A percentile compares a stretch with the other conserved stretches of the same genome.
Conservation (phyloP, 2,329 filamentous ascomycete genomes). For the Bisporella sp. region DNA sequence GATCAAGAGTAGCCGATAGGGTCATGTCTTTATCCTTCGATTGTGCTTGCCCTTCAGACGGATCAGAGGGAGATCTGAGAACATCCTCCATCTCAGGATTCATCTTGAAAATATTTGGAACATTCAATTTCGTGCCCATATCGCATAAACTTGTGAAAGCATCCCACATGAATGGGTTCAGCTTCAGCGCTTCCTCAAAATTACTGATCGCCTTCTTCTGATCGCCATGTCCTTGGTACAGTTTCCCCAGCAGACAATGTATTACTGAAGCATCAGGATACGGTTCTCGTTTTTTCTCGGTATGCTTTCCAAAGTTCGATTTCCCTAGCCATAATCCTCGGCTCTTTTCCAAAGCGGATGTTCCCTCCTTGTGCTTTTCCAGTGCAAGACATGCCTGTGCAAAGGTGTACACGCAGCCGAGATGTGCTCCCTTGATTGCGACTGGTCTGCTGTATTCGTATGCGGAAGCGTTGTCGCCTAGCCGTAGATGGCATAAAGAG, state of each 20-base stretch:
- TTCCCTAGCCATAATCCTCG: conserved; percentile 68
- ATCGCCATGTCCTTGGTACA: conserved; percentile 75
- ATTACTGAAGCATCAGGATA: conserved; percentile 78
- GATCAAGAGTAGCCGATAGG: conserved; percentile 13
- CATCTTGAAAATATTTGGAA: conserved; percentile 80
- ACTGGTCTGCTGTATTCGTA: conserved; percentile 73
- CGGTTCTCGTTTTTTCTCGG: conserved; percentile 64
- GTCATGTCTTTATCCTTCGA: conserved; percentile 14
- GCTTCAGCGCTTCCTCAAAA: conserved; percentile 82
- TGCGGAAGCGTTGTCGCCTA: conserved; percentile 77
- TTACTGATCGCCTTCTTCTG: conserved; percentile 77
- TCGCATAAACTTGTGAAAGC: conserved; percentile 86
- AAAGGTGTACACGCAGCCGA: conserved; percentile 87
- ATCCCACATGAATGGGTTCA: conserved; percentile 98
- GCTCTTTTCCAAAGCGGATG: conserved; percentile 75
- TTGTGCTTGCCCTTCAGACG: conserved; percentile 17
- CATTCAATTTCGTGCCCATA: conserved; percentile 72
- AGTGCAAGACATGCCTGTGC: conserved; percentile 81
- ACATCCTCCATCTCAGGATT: conserved; percentile 54
- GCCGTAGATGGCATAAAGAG: conserved; percentile 75
- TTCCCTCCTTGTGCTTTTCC: conserved; percentile 73
- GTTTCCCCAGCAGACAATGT: conserved; percentile 77
- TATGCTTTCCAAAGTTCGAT: conserved; percentile 77
- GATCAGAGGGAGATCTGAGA: conserved; percentile 27
- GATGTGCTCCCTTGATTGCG: conserved; percentile 63